Conservation (phyloP, 257 asterid species). For the Asclepias syriaca region DNA sequence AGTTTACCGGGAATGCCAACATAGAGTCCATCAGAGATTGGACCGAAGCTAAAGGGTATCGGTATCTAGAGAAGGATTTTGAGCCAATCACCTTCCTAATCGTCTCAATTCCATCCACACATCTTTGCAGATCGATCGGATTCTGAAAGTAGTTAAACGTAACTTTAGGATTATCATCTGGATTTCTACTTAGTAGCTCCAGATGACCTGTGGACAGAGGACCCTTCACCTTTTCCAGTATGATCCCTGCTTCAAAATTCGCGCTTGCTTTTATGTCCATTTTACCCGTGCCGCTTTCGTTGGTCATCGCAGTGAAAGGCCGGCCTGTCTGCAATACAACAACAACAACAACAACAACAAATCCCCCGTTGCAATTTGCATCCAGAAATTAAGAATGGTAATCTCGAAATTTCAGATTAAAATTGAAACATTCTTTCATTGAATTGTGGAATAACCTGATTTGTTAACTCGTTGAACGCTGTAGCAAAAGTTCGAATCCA, state of each 20-base stretch:
- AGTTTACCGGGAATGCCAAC: conserved; percentile 38
- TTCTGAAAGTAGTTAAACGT: conserved; percentile 77
- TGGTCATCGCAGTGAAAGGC: conserved; percentile 14
- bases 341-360: background rate
- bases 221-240: conserved; percentile 54
- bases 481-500: conserved; percentile 27
- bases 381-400: background rate
- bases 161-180: conserved; percentile 60
- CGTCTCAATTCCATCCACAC: conserved; percentile 56
- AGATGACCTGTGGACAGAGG: conserved; percentile 65
- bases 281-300: conserved; percentile 13
- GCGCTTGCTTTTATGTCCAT: background rate
- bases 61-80: conserved; percentile 28
- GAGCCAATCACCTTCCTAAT: conserved; percentile 45
- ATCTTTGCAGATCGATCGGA: conserved; percentile 55
- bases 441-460: conserved; percentile 33
- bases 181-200: conserved; percentile 49
- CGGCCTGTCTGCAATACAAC: conserved; percentile 23
- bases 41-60: conserved; percentile 38
- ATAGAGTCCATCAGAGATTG: conserved; percentile 31
- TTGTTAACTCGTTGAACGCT: conserved; percentile 25
- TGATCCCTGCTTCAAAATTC: conserved; percentile 29
- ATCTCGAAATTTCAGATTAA: too few species aligned
- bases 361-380: background rate
- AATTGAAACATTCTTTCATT: too few species aligned